Percentiles rank a stretch among this genome's conserved stretches.
These are phyloP conservation scores for Teratosphaeria viscida DNA, from an alignment of 2,329 filamentous ascomycete species.

Conservation along the genomic window DNA sequence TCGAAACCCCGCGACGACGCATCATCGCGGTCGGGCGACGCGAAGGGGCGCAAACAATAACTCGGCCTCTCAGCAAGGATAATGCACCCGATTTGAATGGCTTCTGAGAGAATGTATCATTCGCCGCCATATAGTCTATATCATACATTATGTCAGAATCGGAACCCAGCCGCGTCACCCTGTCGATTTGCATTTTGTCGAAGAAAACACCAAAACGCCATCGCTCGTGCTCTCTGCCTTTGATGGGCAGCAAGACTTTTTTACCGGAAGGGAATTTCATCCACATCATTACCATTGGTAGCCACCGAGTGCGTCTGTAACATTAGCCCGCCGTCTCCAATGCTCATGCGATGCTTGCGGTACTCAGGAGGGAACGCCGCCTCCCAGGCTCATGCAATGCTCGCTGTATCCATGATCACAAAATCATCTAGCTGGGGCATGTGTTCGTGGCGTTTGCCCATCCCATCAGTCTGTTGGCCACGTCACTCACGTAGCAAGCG, in stretches of 20 bases:
- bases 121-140: background rate
- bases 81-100: background rate
- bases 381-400: background rate
- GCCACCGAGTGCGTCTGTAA: background rate
- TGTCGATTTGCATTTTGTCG: background rate
- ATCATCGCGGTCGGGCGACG: background rate
- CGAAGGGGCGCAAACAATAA: background rate
- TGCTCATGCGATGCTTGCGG: background rate
- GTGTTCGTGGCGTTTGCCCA: slow-evolving; percentile 23
- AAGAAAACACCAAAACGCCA: background rate
- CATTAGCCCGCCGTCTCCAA: background rate
- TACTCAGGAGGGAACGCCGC: background rate
- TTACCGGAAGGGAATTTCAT: background rate
- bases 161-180: background rate
- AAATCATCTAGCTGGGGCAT: background rate
- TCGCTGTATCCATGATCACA: background rate
- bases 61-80: background rate
- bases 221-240: background rate
- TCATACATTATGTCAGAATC: background rate
- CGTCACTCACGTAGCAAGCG: slow-evolving; percentile 42
- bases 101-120: background rate
- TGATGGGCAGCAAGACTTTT: background rate
- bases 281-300: background rate
- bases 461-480: slow-evolving; percentile 39
- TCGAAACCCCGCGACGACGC: background rate